Evolutionary conservation across 192 early-diverging fungal genomes (phyloP).

Genomic region (Phycomyces blakesleeanus): DNA sequence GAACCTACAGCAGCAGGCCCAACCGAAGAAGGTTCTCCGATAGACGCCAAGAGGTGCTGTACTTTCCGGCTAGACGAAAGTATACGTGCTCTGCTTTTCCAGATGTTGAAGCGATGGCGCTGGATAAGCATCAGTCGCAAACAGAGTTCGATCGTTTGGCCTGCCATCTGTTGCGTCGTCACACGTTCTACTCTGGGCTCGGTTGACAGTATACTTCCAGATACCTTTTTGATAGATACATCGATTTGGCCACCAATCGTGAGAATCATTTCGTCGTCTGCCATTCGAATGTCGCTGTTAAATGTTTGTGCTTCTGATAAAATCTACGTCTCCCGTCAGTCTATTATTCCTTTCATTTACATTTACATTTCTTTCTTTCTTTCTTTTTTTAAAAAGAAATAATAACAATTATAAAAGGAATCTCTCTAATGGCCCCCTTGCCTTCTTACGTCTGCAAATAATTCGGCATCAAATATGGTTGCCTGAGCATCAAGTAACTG

Average conservation of each 20-base stretch:
- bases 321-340: slow-evolving; percentile 14
- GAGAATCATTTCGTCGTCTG: slow-evolving; percentile 27
- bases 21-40: slow-evolving; percentile 3
- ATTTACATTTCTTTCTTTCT: background rate
- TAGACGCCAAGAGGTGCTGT: slow-evolving; percentile 12
- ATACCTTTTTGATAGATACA: slow-evolving; percentile 17
- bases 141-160: slow-evolving; percentile 20
- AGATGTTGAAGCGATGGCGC: slow-evolving; percentile 26
- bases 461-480: slow-evolving; percentile 45
- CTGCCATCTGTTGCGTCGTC: slow-evolving; percentile 8
- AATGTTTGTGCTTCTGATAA: slow-evolving; percentile 28
- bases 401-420: background rate
- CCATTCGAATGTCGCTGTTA: slow-evolving; percentile 20
- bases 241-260: slow-evolving; percentile 31
- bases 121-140: slow-evolving; percentile 31
- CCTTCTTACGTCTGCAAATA: slow-evolving; percentile 38
- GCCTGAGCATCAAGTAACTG: slow-evolving; percentile 40
- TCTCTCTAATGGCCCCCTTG: background rate
- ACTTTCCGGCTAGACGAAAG: slow-evolving; percentile 21
- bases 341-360: background rate
- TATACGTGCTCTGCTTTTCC: slow-evolving; percentile 21
- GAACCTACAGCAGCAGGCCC: background rate
- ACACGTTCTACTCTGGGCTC: background rate
- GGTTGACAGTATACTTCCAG: background rate
- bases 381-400: no score